Conservation (phyloP, 257 asterid genomes). For the Solanum peruvianum region DNA sequence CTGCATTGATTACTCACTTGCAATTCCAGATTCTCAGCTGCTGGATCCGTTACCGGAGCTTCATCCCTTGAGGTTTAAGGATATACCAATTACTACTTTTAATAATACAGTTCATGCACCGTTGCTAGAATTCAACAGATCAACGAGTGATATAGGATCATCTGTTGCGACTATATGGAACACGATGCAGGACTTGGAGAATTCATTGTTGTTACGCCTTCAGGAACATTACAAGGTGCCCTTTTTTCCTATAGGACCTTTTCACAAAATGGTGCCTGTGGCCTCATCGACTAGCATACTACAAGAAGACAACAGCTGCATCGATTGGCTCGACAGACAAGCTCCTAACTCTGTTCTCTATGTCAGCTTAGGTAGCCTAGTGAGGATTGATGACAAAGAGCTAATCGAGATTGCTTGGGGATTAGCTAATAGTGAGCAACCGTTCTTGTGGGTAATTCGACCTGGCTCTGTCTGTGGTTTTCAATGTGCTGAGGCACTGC, state of each 20-base stretch:
- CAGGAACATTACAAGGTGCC: neutral
- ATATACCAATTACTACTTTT: neutral
- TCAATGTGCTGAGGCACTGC: neutral
- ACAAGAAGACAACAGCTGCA: neutral
- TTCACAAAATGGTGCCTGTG: neutral
- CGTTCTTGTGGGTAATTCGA: constrained; percentile 36
- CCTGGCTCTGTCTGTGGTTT: neutral
- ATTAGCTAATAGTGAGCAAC: constrained; percentile 21
- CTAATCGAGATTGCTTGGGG: constrained; percentile 27
- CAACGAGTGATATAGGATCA: neutral
- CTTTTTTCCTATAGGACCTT: neutral
- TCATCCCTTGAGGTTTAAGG: neutral
- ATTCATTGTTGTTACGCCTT: neutral
- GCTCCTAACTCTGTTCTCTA: neutral
- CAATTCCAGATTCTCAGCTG: neutral
- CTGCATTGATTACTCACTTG: neutral
- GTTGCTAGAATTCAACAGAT: neutral
- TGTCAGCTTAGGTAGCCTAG: constrained; percentile 30
- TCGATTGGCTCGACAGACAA: neutral
- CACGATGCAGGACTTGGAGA: neutral
- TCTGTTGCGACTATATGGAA: neutral
- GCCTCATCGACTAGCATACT: neutral
- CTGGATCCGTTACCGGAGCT: neutral
- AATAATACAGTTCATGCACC: neutral
- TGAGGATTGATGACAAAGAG: constrained; percentile 4